phyloP scores from a whole-genome alignment of 768 basidiomycete species.

The Filobasidium floriforme region DNA sequence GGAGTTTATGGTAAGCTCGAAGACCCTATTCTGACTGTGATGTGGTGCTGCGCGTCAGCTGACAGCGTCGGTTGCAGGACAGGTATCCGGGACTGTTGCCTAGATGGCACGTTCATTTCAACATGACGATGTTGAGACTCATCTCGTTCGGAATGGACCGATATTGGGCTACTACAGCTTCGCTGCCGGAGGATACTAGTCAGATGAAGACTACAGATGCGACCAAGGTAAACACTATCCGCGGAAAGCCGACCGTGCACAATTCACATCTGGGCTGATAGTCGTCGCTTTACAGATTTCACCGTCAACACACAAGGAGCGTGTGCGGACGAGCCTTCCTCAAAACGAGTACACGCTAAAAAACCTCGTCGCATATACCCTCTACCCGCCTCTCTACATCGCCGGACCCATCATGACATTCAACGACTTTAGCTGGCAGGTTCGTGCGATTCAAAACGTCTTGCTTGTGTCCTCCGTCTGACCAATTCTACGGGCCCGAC shows the following conservation, averaged over 20 bases:
- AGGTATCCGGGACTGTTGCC: constrained; percentile 61
- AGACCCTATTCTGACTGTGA: constrained; percentile 4
- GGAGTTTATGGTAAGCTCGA: constrained; percentile 55
- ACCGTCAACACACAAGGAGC: constrained; percentile 51
- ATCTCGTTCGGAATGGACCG: constrained; percentile 91
- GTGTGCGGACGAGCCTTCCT: constrained; percentile 55
- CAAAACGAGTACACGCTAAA: constrained; percentile 57
- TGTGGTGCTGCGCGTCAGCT: neutral
- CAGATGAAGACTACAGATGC: neutral
- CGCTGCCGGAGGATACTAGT: neutral
- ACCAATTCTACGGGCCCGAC: neutral
- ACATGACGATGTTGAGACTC: constrained; percentile 89
- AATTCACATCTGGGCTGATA: neutral
- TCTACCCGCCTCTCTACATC: constrained; percentile 91
- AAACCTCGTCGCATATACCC: constrained; percentile 73
- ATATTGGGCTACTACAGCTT: constrained; percentile 58
- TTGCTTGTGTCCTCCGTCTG: neutral
- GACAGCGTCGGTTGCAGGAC: constrained; percentile 33
- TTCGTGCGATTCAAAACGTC: constrained; percentile 41
- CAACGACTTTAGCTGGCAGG: constrained; percentile 93
- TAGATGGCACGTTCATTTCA: constrained; percentile 88
- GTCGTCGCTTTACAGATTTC: neutral
- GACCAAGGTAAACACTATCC: neutral
- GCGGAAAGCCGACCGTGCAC: neutral
- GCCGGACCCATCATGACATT: constrained; percentile 94